Percentiles rank a stretch among this genome's conserved stretches.
Evolutionary conservation across 208 protist species (phyloP).

Genomic region (Acanthamoeba healyi): DNA sequence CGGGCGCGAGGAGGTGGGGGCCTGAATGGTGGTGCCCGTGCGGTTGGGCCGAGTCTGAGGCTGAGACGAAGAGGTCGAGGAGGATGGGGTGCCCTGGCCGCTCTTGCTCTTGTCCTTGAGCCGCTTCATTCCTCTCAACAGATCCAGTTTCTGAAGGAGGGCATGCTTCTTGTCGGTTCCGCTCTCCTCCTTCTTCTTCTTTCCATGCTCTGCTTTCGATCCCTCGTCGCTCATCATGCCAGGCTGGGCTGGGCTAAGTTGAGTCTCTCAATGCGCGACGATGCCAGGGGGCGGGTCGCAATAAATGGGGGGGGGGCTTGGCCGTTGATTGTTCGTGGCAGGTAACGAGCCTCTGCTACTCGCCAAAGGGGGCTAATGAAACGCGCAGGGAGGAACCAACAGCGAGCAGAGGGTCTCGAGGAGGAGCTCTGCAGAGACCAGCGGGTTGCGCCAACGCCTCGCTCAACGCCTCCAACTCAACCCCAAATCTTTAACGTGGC

Average conservation of each 20-base stretch:
- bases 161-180: conserved; percentile 43
- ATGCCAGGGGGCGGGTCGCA: no score
- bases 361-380: no score
- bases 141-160: conserved; percentile 68
- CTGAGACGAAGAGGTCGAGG: no score
- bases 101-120: conserved; percentile 66
- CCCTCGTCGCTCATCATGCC: conserved; percentile 2
- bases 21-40: conserved; percentile 3
- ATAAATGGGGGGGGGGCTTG: no score
- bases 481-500: background rate
- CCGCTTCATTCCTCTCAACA: conserved; percentile 16
- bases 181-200: conserved; percentile 57
- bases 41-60: background rate
- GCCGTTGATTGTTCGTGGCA: no score
- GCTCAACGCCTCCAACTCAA: background rate
- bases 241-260: background rate
- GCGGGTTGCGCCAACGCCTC: conserved; percentile 15
- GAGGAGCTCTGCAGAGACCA: background rate
- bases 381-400: no score
- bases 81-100: background rate
- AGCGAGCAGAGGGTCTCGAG: background rate
- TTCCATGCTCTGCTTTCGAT: background rate
- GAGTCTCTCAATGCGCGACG: no score
- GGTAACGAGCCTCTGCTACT: no score
- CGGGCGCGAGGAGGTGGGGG: background rate